These are phyloP conservation scores for Starmerella floricola DNA, from an alignment of 805 yeast species.

Conservation along the genomic window DNA sequence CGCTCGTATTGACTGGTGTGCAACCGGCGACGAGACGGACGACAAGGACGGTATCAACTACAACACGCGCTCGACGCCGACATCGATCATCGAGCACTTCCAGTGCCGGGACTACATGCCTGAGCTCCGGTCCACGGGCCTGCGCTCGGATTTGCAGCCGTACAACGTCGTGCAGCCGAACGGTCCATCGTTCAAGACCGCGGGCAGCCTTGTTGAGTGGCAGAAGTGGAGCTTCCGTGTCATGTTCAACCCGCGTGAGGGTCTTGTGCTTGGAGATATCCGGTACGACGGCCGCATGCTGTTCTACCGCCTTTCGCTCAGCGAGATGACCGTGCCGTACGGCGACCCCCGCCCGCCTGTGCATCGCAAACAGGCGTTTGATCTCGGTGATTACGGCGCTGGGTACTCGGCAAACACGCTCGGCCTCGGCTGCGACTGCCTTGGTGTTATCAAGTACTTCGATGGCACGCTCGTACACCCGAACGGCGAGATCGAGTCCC, in stretches of 20 bases:
- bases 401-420: slow-evolving; percentile 61
- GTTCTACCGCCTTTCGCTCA: slow-evolving; percentile 57
- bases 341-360: slow-evolving; percentile 73
- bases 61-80: slow-evolving; percentile 42
- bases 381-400: slow-evolving; percentile 72
- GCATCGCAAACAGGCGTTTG: slow-evolving; percentile 78
- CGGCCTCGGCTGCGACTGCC: slow-evolving; percentile 67
- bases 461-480: slow-evolving; percentile 47
- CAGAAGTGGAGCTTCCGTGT: slow-evolving; percentile 75
- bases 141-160: slow-evolving; percentile 55
- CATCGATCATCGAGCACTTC: slow-evolving; percentile 44
- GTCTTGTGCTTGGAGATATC: slow-evolving; percentile 60
- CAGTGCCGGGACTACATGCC: slow-evolving; percentile 62
- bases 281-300: slow-evolving; percentile 64
- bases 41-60: slow-evolving; percentile 45
- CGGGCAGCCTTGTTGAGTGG: slow-evolving; percentile 56
- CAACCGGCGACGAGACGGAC: slow-evolving; percentile 57
- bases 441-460: slow-evolving; percentile 63
- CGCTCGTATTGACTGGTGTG: slow-evolving; percentile 59
- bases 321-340: slow-evolving; percentile 81
- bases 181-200: slow-evolving; percentile 55
- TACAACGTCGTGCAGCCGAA: slow-evolving; percentile 71
- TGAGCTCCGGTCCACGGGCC: slow-evolving; percentile 42
- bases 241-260: slow-evolving; percentile 61
- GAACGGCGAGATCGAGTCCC: slow-evolving; percentile 47